These are phyloP conservation scores for Eremomyces bilateralis DNA, from an alignment of 495 filamentous ascomycete species.

Conservation along the genomic window DNA sequence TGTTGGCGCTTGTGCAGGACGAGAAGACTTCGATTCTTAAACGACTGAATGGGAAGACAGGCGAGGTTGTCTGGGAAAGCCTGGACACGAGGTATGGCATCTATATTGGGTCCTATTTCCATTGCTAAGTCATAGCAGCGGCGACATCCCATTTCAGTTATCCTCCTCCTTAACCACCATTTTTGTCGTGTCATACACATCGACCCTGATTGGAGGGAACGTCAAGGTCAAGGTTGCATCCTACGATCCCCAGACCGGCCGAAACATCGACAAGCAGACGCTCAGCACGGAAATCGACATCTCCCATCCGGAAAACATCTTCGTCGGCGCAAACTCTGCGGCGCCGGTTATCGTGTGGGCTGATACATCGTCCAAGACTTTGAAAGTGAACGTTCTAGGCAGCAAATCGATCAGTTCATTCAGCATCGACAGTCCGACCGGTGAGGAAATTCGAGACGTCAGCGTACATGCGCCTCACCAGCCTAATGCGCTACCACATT, in stretches of 20 bases:
- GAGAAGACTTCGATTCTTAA: slow-evolving; percentile 33
- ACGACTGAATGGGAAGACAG: slow-evolving; percentile 48
- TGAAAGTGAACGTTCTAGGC: slow-evolving; percentile 68
- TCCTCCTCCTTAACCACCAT: slow-evolving; percentile 52
- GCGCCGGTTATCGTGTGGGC: slow-evolving; percentile 68
- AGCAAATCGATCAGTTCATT: slow-evolving; percentile 36
- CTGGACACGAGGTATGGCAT: slow-evolving; percentile 35
- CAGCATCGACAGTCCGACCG: slow-evolving; percentile 27
- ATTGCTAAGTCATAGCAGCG: slow-evolving; percentile 18
- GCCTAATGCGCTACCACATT: slow-evolving; percentile 48
- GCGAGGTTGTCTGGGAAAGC: slow-evolving; percentile 59
- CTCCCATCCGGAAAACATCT: slow-evolving; percentile 39
- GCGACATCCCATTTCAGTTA: slow-evolving; percentile 55
- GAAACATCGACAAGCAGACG: slow-evolving; percentile 36
- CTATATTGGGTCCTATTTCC: too few relatives aligned
- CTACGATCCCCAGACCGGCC: slow-evolving; percentile 49
- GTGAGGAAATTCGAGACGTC: slow-evolving; percentile 41
- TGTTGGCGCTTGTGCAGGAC: slow-evolving; percentile 47
- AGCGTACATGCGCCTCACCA: slow-evolving; percentile 51
- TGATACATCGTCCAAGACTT: slow-evolving; percentile 38
- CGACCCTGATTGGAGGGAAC: slow-evolving; percentile 29
- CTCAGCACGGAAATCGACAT: slow-evolving; percentile 58
- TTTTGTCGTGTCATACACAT: slow-evolving; percentile 54
- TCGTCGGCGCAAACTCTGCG: slow-evolving; percentile 66
- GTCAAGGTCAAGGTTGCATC: slow-evolving; percentile 53